phyloP scores from a whole-genome alignment of 441 rosid species.

The Pelargonium myrrhifolium region DNA sequence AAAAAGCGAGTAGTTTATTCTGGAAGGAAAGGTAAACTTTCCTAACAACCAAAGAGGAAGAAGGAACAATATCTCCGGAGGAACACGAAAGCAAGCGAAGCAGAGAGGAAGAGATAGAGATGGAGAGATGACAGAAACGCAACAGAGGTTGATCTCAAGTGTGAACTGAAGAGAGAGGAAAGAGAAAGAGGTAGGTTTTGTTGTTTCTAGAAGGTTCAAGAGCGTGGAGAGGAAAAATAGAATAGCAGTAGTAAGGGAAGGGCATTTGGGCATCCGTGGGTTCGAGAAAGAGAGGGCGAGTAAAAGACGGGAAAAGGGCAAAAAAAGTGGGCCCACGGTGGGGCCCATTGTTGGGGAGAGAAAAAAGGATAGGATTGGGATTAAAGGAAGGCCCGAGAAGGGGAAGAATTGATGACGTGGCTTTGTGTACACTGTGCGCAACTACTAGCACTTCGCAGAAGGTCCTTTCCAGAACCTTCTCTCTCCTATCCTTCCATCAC shows the following conservation, averaged over 20 bases:
- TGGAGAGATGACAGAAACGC: neutral
- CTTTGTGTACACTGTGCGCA: conserved; percentile 9
- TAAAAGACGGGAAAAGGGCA: conserved; percentile 12
- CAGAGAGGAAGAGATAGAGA: no score
- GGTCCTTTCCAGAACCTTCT: conserved; percentile 41
- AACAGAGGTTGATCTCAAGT: neutral
- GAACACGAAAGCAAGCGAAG: no score
- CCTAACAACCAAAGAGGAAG: no score
- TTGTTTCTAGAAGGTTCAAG: conserved; percentile 37
- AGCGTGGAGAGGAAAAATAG: neutral
- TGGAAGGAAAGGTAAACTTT: no score
- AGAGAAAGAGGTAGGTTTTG: neutral
- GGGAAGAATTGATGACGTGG: conserved; percentile 8
- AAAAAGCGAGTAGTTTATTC: no score
- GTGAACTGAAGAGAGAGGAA: neutral
- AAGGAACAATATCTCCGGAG: no score
- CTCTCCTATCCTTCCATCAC: conserved; percentile 10
- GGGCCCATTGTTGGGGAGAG: conserved; percentile 14
- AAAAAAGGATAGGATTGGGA: conserved; percentile 1
- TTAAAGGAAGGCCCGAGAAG: conserved; percentile 42
- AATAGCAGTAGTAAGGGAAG: conserved; percentile 32
- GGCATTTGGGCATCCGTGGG: conserved; percentile 31
- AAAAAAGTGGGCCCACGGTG: conserved; percentile 23
- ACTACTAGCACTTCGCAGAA: neutral
- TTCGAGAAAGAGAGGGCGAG: conserved; percentile 42